phyloP scores from a whole-genome alignment of 2,329 filamentous ascomycete genomes.

The Neonectria punicea region DNA sequence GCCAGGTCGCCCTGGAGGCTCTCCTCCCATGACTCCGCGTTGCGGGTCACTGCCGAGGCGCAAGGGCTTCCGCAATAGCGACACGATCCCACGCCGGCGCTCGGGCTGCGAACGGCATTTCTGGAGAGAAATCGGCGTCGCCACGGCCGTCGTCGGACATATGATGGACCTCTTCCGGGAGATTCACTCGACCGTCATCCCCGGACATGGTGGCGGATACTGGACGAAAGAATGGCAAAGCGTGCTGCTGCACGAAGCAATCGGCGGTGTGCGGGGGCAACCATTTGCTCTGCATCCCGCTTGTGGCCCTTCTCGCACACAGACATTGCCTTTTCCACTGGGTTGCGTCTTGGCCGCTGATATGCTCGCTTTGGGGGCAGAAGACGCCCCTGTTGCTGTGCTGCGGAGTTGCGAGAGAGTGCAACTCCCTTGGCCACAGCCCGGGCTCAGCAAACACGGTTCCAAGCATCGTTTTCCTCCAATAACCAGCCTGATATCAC shows the following conservation, averaged over 20 bases:
- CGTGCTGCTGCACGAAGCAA: conserved; percentile 22
- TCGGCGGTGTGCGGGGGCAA: conserved; percentile 31
- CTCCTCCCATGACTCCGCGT: conserved; percentile 21
- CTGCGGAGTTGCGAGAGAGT: conserved; percentile 19
- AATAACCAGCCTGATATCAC: background rate
- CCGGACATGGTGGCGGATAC: conserved; percentile 21
- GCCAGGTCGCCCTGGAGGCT: conserved; percentile 18
- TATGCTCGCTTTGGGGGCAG: conserved; percentile 18
- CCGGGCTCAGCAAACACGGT: background rate
- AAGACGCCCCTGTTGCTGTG: conserved; percentile 20
- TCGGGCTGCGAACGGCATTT: conserved; percentile 25
- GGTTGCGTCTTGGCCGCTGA: conserved; percentile 26
- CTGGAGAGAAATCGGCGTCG: conserved; percentile 21
- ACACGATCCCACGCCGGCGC: conserved; percentile 23
- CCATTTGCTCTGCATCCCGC: conserved; percentile 20
- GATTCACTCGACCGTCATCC: conserved; percentile 13
- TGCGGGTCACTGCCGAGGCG: conserved; percentile 28
- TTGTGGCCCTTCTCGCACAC: conserved; percentile 18
- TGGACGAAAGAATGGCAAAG: conserved; percentile 18
- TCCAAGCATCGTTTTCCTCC: background rate
- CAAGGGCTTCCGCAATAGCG: conserved; percentile 25
- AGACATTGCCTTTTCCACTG: conserved; percentile 28
- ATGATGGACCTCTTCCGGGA: conserved; percentile 20
- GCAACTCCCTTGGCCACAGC: conserved; percentile 1
- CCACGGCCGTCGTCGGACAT: conserved; percentile 16